These are phyloP conservation scores for Heliamphora pulchella DNA, from an alignment of 179 eudicot species.

Conservation along the genomic window DNA sequence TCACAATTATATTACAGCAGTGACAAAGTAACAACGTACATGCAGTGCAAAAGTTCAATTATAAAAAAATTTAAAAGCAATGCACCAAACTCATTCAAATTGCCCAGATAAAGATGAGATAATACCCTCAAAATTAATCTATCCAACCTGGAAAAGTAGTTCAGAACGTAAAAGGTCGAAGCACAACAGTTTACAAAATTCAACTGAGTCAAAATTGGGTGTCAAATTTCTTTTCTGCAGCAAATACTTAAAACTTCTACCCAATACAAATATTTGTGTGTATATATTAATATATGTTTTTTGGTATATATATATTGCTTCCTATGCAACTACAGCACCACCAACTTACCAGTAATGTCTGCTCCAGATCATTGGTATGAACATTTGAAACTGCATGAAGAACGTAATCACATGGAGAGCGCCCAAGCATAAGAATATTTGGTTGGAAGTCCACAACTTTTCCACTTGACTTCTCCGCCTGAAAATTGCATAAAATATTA, in stretches of 20 bases:
- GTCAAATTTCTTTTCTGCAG: neutral
- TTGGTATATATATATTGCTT: neutral
- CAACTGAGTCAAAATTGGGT: neutral
- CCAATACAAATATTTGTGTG: neutral
- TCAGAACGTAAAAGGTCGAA: neutral
- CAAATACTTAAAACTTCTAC: neutral
- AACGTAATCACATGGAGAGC: constrained; percentile 73
- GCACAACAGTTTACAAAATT: constrained; percentile 1
- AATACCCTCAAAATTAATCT: neutral
- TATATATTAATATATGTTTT: too few species aligned
- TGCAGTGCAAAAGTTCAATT: neutral
- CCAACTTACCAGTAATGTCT: constrained; percentile 66
- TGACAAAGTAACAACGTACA: neutral
- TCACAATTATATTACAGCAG: neutral
- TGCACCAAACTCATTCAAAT: neutral
- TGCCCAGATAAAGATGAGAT: neutral
- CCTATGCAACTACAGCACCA: neutral
- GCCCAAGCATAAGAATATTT: constrained; percentile 79
- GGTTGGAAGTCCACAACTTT: constrained; percentile 50
- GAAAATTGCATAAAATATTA: constrained; percentile 16
- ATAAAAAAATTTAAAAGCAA: neutral
- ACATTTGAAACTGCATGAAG: constrained; percentile 79
- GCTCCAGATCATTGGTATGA: constrained; percentile 90
- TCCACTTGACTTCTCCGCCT: constrained; percentile 74
- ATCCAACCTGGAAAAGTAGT: neutral